These are phyloP conservation scores for Diplotaxis tenuifolia DNA, from an alignment of 345 rosid genomes.

Conservation along the genomic window DNA sequence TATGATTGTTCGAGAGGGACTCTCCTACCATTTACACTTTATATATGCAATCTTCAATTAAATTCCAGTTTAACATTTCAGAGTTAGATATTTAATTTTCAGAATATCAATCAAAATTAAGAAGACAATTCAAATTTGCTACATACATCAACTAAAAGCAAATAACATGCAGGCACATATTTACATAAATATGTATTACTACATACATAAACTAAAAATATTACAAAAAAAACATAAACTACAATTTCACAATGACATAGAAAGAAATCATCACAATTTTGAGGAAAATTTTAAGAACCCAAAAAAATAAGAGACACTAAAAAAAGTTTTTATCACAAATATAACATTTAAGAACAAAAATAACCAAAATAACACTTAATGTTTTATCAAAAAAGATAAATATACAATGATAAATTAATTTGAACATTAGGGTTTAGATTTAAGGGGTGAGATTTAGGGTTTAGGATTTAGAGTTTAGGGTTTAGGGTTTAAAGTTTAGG, in stretches of 20 bases:
- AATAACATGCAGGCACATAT: neutral
- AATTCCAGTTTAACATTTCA: neutral
- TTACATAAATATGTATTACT: neutral
- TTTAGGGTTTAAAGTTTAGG: no score
- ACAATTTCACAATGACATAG: slow-evolving; percentile 7
- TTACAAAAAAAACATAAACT: no score
- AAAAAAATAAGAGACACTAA: neutral
- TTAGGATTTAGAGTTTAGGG: no score
- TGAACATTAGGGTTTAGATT: no score
- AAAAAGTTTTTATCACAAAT: no score
- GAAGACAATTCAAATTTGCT: neutral
- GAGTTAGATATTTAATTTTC: neutral
- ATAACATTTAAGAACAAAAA: no score
- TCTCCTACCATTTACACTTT: slow-evolving; percentile 40
- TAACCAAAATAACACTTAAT: no score
- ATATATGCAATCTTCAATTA: neutral
- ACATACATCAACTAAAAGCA: neutral
- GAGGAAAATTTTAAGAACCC: neutral
- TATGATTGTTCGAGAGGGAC: slow-evolving; percentile 40
- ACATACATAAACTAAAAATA: neutral
- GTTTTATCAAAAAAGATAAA: no score
- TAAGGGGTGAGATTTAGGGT: no score
- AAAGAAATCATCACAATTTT: neutral
- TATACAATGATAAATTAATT: no score
- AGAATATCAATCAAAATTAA: neutral